These are phyloP conservation scores for Pleurotus sapidus DNA, from an alignment of 768 basidiomycete genomes.

Conservation along the genomic window DNA sequence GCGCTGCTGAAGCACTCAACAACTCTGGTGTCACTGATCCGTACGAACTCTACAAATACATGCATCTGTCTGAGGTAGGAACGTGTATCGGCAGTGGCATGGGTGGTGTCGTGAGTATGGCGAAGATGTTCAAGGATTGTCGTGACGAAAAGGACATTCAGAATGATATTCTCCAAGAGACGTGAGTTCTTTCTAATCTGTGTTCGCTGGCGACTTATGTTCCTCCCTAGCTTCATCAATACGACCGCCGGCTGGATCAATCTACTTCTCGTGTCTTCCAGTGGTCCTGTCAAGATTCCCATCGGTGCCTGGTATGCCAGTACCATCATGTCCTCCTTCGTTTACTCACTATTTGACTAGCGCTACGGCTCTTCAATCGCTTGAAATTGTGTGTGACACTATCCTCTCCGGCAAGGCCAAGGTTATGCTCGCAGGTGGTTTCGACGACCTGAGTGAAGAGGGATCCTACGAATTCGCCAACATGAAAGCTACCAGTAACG, in stretches of 20 bases:
- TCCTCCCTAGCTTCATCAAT: slow-evolving; percentile 83
- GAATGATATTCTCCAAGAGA: slow-evolving; percentile 97
- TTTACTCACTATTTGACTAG: slow-evolving; percentile 31
- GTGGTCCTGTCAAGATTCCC: slow-evolving; percentile 98
- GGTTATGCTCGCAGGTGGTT: slow-evolving; percentile 98
- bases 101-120: slow-evolving; percentile 90
- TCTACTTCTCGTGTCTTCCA: slow-evolving; percentile 89
- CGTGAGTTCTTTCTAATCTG: slow-evolving; percentile 51
- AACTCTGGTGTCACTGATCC: slow-evolving; percentile 97
- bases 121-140: slow-evolving; percentile 98
- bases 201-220: slow-evolving; percentile 6
- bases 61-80: slow-evolving; percentile 96
- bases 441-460: slow-evolving; percentile 97
- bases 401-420: slow-evolving; percentile 95
- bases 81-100: slow-evolving; percentile 94
- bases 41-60: slow-evolving; percentile 94
- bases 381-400: slow-evolving; percentile 97
- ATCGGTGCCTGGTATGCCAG: slow-evolving; percentile 89
- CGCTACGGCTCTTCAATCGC: slow-evolving; percentile 95
- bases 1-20: slow-evolving; percentile 93
- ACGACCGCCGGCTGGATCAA: slow-evolving; percentile 99
- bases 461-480: slow-evolving; percentile 99
- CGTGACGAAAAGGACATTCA: slow-evolving; percentile 98
- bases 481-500: slow-evolving; percentile 99
- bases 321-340: not conserved